Base-by-base conservation (phyloP, 1,284 basidiomycete species). In the Cryptococcus sp. region DNA sequence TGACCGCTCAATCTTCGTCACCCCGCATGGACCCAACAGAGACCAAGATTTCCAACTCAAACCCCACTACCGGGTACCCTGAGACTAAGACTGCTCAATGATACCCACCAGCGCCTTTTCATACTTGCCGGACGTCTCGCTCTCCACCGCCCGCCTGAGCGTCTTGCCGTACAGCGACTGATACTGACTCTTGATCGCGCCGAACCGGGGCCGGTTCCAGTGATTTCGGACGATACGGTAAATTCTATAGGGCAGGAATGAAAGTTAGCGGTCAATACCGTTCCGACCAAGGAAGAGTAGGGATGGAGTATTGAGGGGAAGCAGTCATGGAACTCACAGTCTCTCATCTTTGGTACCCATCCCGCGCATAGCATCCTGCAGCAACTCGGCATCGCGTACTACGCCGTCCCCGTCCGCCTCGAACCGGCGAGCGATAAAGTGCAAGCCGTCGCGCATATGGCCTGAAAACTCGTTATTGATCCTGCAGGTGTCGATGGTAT, bases 291-390 rank as follows among this genome's bases (percentile, higher is more conserved):
- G n/a, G n/a, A 35, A 52, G 18, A 45, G 18, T 18, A 11, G 13
- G 46, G 28, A 48, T 16, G 24, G 15, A 52, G 46, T 20, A 23
- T 21, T 24, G 15, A 12, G 20, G n/a, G n/a, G n/a, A n/a, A n/a
- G 6, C 16, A n/a, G n/a, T n/a, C n/a, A n/a, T n/a, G n/a, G 2
- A 4, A 66, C 69, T 61, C 60, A 75, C 56, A 79, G 56, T 35
- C 76, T 54, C 62, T 78, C 77, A 54, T 79, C 77, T 63, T 78
- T 77, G 8, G 77, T 78, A 33, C 75, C 76, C 65, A 71, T 63
- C n/a, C 76, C 76, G 0, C 61, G 49, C 76, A 77, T 78, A 21
- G 73, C 70, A 4, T 57, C 67, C 53, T 77, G 68, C 42, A 79
- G 58, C 35, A 71, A 51, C 50, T 72, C 65, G 0, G 67, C 70